Evolutionary conservation across 2,329 filamentous ascomycete genomes (phyloP), one percentile per base, ranked within the genome.

Genomic region (Aspergillus sergii): DNA sequence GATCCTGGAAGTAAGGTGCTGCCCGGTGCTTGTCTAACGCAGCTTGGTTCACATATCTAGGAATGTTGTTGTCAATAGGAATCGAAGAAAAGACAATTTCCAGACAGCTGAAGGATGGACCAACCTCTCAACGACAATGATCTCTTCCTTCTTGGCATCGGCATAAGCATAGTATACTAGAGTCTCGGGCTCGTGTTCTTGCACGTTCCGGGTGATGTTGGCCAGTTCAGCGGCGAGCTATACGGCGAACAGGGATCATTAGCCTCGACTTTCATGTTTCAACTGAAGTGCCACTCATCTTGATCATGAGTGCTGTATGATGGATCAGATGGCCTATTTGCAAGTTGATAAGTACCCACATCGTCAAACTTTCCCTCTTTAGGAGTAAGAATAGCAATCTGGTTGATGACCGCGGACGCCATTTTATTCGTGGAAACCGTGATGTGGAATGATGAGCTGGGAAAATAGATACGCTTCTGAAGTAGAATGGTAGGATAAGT

Each of bases 11-110:
- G 51, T 55, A 55, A 26, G 32, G 34, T 16, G 51, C 19, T 26
- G 32, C 51, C 10, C n/a, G n/a, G 12, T 55, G 51, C 51, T 55
- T 55, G 51, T 55, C 51, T 21, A 41, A 39, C 11, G 51, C 51
- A 39, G 51, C 51, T 11, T 55, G 51, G 51, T 55, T 39, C 34
- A 39, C n/a, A 26, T 55, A 55, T 41, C 51, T 55, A 12, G 11
- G 2, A 16, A 55, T 21, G 10, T 51, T 16, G 0, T 10, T 39
- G 14, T 39, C 34, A 55, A 11, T 39, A 41, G 21, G 12, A 12
- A 26, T 39, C 0, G 3, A 6, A 21, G 19, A 23, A 26, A 14
- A 39, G 21, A 2, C 34, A 23, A n/a, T 3, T 3, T 4, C 14
- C 8, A 21, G 28, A 34, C 19, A 39, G 2, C 16, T 14, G 4